Evolutionary conservation across 257 asterid species (phyloP).

Genomic region (Solanum pennellii): DNA sequence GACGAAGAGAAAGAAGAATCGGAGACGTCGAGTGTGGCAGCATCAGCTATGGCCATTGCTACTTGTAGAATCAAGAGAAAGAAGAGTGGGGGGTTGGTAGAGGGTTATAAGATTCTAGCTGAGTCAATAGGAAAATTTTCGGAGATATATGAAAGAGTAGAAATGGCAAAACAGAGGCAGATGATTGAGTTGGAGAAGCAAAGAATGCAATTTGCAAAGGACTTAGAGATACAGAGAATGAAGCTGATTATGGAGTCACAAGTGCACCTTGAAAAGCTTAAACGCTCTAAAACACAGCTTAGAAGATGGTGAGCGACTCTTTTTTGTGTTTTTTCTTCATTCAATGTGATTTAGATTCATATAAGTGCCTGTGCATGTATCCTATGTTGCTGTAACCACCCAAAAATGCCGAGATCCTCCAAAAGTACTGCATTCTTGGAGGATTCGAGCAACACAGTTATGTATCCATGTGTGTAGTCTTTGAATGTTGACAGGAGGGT

Average conservation of each 20-base stretch:
- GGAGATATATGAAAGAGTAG: conserved; percentile 63
- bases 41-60: background rate
- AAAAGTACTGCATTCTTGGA: background rate
- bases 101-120: conserved; percentile 52
- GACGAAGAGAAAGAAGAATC: conserved; percentile 21
- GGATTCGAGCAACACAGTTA: background rate
- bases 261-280: conserved; percentile 56
- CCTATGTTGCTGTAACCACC: background rate
- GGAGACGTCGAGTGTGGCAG: conserved; percentile 13
- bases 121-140: conserved; percentile 62
- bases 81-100: conserved; percentile 9
- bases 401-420: background rate
- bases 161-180: conserved; percentile 71
- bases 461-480: background rate
- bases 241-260: conserved; percentile 68
- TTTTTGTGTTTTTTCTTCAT: background rate
- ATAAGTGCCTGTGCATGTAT: background rate
- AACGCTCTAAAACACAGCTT: conserved; percentile 33
- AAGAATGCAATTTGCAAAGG: conserved; percentile 76
- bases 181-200: conserved; percentile 90
- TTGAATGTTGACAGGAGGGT: background rate
- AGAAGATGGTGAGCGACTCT: conserved; percentile 31
- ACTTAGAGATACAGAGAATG: conserved; percentile 85
- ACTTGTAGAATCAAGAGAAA: conserved; percentile 22
- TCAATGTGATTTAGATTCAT: background rate